Evolutionary conservation across 2,329 filamentous ascomycete species (phyloP), one percentile per base, ranked within the genome.

Genomic region (Cadophora gregata): DNA sequence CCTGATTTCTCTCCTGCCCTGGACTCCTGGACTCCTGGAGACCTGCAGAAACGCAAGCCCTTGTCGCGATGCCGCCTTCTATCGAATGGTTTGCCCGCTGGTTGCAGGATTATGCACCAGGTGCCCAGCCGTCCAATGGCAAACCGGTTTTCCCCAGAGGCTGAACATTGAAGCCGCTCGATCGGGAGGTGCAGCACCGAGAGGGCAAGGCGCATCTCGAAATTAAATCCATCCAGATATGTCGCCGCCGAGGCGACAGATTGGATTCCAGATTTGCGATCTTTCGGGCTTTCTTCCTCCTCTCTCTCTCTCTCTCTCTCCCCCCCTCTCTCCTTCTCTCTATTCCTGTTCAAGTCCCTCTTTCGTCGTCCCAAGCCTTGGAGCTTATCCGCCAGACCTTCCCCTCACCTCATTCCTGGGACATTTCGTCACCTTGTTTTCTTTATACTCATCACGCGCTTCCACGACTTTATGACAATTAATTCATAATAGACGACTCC

Each of bases 401-500:
- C 38, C 42, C 48, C 42, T 53, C 25, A 45, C 38, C 27, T 63
- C 62, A 24, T 58, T 48, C 38, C 42, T 55, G 12, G 27, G 51
- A 9, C 51, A 29, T 55, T 63, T 63, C 33, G 55, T 63, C 58
- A 24, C 36, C 21, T 33, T 58, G 47, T 19, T 47, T 55, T 45
- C 29, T 12, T 53, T 45, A 21, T 27, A 33, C 36, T 45, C 27
- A n/a, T 38, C 48, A 36, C 31, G 33, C 45, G 21, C 25, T 62
- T 62, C 59, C 51, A 48, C 62, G 51, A 63, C 62, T 51, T 47
- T 60, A 56, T 48, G 62, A 63, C 42, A 45, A 25, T 58, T 63
- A 63, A 53, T 53, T 63, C 48, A 63, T 56, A 56, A 62, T 45
- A 62, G n/a, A 24, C 59, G 59, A 80, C 29, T 82, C 81, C 4